Evolutionary conservation across 2,329 filamentous ascomycete species (phyloP).

Genomic region (Microcera coccophila): DNA sequence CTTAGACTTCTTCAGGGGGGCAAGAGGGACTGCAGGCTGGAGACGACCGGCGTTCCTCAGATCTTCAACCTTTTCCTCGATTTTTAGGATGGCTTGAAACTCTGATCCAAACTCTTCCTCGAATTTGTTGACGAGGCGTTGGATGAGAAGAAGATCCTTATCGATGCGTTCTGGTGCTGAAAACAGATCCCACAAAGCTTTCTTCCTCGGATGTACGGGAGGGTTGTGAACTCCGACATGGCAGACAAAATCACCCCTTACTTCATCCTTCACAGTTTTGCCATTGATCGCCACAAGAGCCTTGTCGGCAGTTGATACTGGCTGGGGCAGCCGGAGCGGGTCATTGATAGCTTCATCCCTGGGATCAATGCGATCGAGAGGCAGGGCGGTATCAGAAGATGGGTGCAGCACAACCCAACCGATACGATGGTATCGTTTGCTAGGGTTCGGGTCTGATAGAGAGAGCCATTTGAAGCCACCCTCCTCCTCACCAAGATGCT

Average conservation of each 20-base stretch:
- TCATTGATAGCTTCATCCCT: slow-evolving; percentile 64
- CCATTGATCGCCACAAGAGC: slow-evolving; percentile 93
- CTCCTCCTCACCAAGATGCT: slow-evolving; percentile 84
- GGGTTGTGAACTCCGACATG: slow-evolving; percentile 96
- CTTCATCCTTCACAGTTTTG: slow-evolving; percentile 93
- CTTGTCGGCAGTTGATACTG: slow-evolving; percentile 68
- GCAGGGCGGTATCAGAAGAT: slow-evolving; percentile 60
- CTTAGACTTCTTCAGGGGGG: slow-evolving; percentile 56
- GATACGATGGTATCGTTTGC: slow-evolving; percentile 95
- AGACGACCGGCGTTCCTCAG: slow-evolving; percentile 72
- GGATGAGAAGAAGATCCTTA: slow-evolving; percentile 79
- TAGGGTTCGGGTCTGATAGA: slow-evolving; percentile 91
- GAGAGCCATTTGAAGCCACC: slow-evolving; percentile 96
- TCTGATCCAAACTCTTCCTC: slow-evolving; percentile 77
- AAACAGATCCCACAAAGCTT: slow-evolving; percentile 94
- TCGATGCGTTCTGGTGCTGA: slow-evolving; percentile 91
- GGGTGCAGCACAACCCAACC: slow-evolving; percentile 97
- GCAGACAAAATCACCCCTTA: slow-evolving; percentile 92
- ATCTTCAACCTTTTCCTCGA: slow-evolving; percentile 83
- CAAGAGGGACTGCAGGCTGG: slow-evolving; percentile 57
- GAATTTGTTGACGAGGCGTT: slow-evolving; percentile 76
- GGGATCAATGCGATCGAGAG: slow-evolving; percentile 68
- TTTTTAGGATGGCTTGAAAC: slow-evolving; percentile 71
- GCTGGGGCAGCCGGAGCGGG: slow-evolving; percentile 51
- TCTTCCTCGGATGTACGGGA: slow-evolving; percentile 80